Evolutionary conservation across 192 early-diverging fungal species (phyloP).

Genomic region (Rhizoclosmatium sp.): DNA sequence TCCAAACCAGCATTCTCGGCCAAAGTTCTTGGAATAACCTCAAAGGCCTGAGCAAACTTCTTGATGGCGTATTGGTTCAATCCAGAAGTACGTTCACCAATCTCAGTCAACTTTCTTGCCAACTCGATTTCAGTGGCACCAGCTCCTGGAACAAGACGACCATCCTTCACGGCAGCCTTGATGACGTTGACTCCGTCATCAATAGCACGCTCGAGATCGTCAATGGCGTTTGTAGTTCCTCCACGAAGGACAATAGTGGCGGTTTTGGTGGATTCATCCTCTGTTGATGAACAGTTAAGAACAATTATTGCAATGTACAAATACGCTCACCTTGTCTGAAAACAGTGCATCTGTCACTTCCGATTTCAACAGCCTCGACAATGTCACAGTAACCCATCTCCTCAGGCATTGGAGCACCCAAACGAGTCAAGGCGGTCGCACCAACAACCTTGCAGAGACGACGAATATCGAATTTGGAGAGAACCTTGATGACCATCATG

Average conservation of each 20-base stretch:
- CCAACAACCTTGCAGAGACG: conserved; percentile 92
- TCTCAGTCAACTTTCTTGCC: conserved; percentile 74
- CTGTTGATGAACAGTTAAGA: conserved; percentile 25
- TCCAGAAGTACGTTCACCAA: conserved; percentile 87
- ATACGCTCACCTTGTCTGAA: conserved; percentile 78
- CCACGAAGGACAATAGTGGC: conserved; percentile 97
- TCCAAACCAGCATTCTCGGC: conserved; percentile 95
- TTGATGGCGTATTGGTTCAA: conserved; percentile 96
- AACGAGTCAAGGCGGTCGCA: conserved; percentile 89
- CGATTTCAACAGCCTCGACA: conserved; percentile 96
- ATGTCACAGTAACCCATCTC: conserved; percentile 98
- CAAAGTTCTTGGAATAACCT: conserved; percentile 93
- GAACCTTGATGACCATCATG: conserved; percentile 88
- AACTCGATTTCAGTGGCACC: conserved; percentile 96
- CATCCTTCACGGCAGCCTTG: conserved; percentile 89
- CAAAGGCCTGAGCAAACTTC: conserved; percentile 93
- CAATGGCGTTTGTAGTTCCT: conserved; percentile 92
- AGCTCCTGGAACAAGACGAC: conserved; percentile 87
- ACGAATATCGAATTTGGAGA: conserved; percentile 96
- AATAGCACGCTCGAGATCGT: conserved; percentile 96
- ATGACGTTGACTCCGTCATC: conserved; percentile 98
- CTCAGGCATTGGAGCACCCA: conserved; percentile 92
- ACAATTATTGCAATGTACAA: neutral
- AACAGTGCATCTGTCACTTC: conserved; percentile 96
- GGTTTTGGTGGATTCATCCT: conserved; percentile 84